phyloP scores from a whole-genome alignment of 1,284 basidiomycete genomes.

The Leucoagaricus sp. region DNA sequence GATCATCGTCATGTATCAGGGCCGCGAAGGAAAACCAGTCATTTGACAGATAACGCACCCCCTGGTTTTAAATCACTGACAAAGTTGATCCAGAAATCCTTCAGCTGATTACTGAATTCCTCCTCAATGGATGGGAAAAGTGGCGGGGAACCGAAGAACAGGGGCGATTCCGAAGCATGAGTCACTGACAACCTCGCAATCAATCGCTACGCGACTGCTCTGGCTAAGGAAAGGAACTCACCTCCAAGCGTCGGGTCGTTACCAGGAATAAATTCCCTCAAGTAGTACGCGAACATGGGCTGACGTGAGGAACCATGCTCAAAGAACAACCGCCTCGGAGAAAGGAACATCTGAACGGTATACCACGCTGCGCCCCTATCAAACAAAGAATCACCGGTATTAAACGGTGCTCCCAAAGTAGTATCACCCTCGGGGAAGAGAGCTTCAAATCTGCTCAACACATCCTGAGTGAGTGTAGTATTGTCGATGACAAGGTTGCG shows the following conservation, averaged over 20 bases:
- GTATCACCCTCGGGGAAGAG: slow-evolving; percentile 52
- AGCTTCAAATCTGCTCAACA: slow-evolving; percentile 37
- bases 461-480: slow-evolving; percentile 42
- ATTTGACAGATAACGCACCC: slow-evolving; percentile 32
- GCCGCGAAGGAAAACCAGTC: background rate
- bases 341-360: slow-evolving; percentile 56
- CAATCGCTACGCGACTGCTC: background rate
- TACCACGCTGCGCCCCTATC: slow-evolving; percentile 59
- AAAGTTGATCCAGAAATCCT: slow-evolving; percentile 57
- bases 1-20: too few species aligned
- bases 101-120: slow-evolving; percentile 46
- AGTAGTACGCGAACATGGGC: slow-evolving; percentile 55
- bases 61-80: slow-evolving; percentile 54
- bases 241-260: slow-evolving; percentile 44
- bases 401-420: slow-evolving; percentile 46
- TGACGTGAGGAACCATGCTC: slow-evolving; percentile 47
- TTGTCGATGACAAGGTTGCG: slow-evolving; percentile 49
- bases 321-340: slow-evolving; percentile 49
- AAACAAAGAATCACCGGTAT: slow-evolving; percentile 59
- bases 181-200: slow-evolving; percentile 34
- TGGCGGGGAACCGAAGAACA: slow-evolving; percentile 51
- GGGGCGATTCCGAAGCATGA: slow-evolving; percentile 50
- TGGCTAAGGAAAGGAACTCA: slow-evolving; percentile 21
- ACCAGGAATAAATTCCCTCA: slow-evolving; percentile 57
- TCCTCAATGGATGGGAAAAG: slow-evolving; percentile 40